phyloP scores from a whole-genome alignment of 1,139 yeast species.

The Chernovozyma aurita region DNA sequence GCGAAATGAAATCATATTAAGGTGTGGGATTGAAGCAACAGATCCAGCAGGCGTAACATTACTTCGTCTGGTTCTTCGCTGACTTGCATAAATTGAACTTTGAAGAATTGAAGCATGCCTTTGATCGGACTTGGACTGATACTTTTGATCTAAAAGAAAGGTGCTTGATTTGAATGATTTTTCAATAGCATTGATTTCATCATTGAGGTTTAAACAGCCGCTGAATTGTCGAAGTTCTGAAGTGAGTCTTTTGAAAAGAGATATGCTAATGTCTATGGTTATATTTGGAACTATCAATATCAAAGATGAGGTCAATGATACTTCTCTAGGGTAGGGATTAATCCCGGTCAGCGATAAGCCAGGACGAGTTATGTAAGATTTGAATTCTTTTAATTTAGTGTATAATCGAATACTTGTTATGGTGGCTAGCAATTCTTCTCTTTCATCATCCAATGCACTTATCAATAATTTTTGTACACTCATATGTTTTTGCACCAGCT shows the following conservation, averaged over 20 bases:
- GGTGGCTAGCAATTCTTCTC: slow-evolving; percentile 13
- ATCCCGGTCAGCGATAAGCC: slow-evolving; percentile 5
- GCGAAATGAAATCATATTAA: slow-evolving; percentile 15
- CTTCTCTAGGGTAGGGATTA: slow-evolving; percentile 16
- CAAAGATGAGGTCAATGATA: slow-evolving; percentile 16
- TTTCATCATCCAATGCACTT: slow-evolving; percentile 9
- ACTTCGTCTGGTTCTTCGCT: slow-evolving; percentile 14
- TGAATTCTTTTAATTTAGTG: slow-evolving; percentile 21
- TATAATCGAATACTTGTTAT: slow-evolving; percentile 18
- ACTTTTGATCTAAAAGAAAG: background rate
- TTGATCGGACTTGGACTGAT: background rate
- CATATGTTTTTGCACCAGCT: slow-evolving; percentile 24
- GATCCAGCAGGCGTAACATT: slow-evolving; percentile 8
- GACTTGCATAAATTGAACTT: slow-evolving; percentile 12
- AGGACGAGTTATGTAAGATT: slow-evolving; percentile 18
- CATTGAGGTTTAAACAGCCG: slow-evolving; percentile 7
- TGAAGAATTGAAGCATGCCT: slow-evolving; percentile 6
- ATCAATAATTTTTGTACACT: slow-evolving; percentile 27
- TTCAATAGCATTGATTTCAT: slow-evolving; percentile 14
- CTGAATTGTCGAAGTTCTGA: slow-evolving; percentile 10
- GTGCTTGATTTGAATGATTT: slow-evolving; percentile 10
- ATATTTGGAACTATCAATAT: slow-evolving; percentile 18
- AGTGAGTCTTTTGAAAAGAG: slow-evolving; percentile 10
- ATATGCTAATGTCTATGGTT: slow-evolving; percentile 11
- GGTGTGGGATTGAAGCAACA: slow-evolving; percentile 8